phyloP scores from a whole-genome alignment of 2,329 filamentous ascomycete genomes.

The Claviceps maximensis region DNA sequence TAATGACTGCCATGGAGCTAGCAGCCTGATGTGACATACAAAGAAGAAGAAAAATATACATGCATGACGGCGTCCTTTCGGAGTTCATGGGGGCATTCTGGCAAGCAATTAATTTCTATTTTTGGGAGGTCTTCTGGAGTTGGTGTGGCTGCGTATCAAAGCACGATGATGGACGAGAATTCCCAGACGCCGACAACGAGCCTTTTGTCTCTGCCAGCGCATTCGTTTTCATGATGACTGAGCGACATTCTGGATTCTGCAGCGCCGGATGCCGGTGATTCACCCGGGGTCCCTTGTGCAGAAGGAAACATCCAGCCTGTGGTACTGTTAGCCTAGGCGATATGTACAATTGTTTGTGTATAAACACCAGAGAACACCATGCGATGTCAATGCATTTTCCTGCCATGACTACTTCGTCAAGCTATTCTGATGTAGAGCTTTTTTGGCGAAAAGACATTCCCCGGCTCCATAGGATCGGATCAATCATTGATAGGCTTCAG shows the following conservation, averaged over 20 bases:
- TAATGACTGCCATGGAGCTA: constrained; percentile 14
- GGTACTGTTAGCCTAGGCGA: neutral
- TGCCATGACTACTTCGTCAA: too few species aligned
- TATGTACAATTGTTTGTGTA: neutral
- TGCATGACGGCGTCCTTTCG: constrained; percentile 17
- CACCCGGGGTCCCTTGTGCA: neutral
- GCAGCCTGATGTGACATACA: constrained; percentile 6
- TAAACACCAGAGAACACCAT: too few species aligned
- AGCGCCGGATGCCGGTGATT: too few species aligned
- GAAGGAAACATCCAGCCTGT: too few species aligned
- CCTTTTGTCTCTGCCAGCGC: neutral
- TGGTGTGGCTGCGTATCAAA: neutral
- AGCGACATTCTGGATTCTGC: neutral
- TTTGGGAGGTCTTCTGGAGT: constrained; percentile 4
- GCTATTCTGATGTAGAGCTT: too few species aligned
- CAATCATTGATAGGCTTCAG: neutral
- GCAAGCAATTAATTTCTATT: constrained; percentile 7
- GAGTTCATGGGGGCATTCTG: constrained; percentile 15
- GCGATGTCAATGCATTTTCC: too few species aligned
- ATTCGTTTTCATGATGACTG: neutral
- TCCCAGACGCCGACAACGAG: neutral
- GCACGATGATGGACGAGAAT: neutral
- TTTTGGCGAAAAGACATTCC: too few species aligned
- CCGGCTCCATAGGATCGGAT: too few species aligned
- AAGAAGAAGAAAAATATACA: constrained; percentile 4